Evolutionary conservation across 179 eudicot species (phyloP).

Genomic region (Corrigiola litoralis): DNA sequence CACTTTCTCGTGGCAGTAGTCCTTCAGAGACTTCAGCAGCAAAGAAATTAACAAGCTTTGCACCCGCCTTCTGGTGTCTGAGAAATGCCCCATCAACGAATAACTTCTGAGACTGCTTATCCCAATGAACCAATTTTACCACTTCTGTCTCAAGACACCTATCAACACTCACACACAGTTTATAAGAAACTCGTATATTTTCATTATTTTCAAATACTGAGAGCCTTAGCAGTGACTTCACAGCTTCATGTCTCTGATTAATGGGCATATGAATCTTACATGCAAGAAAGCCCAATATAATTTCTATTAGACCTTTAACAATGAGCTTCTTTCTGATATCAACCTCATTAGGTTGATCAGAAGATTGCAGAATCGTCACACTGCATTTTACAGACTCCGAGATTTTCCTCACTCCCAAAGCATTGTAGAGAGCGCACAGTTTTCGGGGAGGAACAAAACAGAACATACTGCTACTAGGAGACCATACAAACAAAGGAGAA

Average conservation of each 20-base stretch:
- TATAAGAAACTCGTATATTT: conserved; percentile 12
- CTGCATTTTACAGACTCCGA: conserved; percentile 20
- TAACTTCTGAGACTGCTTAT: conserved; percentile 13
- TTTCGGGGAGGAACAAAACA: conserved; percentile 5
- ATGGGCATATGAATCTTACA: conserved; percentile 23
- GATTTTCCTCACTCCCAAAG: conserved; percentile 26
- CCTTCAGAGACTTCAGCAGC: conserved; percentile 28
- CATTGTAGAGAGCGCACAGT: conserved; percentile 16
- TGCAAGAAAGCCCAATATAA: conserved; percentile 26
- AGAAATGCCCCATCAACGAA: conserved; percentile 15
- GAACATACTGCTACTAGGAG: conserved; percentile 9
- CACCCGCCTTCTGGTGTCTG: conserved; percentile 4
- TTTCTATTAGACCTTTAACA: conserved; percentile 24
- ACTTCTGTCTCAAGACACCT: conserved; percentile 6
- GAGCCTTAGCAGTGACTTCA: conserved; percentile 10
- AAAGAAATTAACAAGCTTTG: conserved; percentile 21
- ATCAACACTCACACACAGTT: conserved; percentile 1
- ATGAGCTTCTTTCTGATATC: conserved; percentile 18
- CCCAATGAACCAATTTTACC: conserved; percentile 31
- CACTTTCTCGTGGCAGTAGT: conserved; percentile 12
- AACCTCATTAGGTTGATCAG: neutral
- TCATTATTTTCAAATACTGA: conserved; percentile 10
- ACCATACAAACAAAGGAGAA: conserved; percentile 24
- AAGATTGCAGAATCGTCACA: conserved; percentile 5
- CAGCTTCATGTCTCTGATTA: conserved; percentile 14